Conservation (phyloP, 2,329 filamentous ascomycete species). For the Onygena corvina region DNA sequence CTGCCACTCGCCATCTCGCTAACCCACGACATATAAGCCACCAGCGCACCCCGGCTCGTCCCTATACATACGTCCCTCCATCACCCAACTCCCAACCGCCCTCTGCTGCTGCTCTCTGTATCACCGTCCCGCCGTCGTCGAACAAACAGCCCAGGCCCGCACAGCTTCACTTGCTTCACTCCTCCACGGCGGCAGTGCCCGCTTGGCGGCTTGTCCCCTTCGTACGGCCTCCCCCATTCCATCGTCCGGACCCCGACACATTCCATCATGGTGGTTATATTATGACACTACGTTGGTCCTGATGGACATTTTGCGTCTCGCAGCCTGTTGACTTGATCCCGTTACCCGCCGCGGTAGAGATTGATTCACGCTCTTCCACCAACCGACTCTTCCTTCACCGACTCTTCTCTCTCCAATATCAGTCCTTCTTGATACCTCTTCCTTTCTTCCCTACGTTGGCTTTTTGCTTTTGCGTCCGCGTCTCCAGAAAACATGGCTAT, state of each 20-base stretch:
- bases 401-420: not conserved
- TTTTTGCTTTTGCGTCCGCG: conserved; percentile 1
- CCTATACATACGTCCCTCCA: too few relatives aligned
- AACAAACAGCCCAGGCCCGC: too few relatives aligned
- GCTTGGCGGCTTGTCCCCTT: not conserved
- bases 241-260: not conserved
- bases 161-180: conserved; percentile 5
- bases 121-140: too few relatives aligned
- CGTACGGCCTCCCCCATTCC: not conserved
- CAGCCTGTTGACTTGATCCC: not conserved
- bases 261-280: conserved; percentile 1
- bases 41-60: not conserved
- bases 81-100: too few relatives aligned
- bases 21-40: not conserved
- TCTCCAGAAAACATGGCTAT: conserved; percentile 30
- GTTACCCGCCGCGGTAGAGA: not conserved
- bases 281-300: conserved; percentile 6
- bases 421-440: not conserved
- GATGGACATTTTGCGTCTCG: conserved; percentile 5
- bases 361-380: too few relatives aligned
- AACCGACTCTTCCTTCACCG: not conserved
- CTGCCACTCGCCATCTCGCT: too few relatives aligned
- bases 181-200: not conserved
- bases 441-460: not conserved
- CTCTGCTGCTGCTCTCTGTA: too few relatives aligned